Evolutionary conservation across 1,284 basidiomycete species (phyloP).

Genomic region (Phlebopus sp.): DNA sequence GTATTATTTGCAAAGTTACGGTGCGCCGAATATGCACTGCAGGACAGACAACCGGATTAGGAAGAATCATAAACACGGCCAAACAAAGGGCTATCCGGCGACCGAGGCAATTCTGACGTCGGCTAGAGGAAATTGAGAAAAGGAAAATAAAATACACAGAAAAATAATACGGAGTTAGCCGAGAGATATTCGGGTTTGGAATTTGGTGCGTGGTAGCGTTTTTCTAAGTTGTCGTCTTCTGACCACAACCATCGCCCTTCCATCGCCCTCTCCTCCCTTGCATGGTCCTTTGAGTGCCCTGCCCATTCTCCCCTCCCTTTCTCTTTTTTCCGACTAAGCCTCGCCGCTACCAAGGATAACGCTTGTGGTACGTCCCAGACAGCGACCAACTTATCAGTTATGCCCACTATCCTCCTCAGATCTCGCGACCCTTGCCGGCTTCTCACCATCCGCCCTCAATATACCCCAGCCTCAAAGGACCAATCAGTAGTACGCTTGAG

Average conservation of each 20-base stretch:
- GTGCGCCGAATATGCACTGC: no score
- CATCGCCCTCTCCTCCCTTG: constrained; percentile 21
- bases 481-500: constrained; percentile 60
- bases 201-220: constrained; percentile 15
- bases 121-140: constrained; percentile 29
- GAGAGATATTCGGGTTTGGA: constrained; percentile 20
- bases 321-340: constrained; percentile 36
- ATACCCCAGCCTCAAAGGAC: constrained; percentile 32
- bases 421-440: constrained; percentile 96
- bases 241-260: constrained; percentile 23
- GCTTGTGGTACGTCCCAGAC: constrained; percentile 56
- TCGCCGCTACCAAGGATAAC: constrained; percentile 74
- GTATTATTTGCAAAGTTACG: no score
- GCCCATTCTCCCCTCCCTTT: constrained; percentile 35
- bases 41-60: constrained; percentile 9
- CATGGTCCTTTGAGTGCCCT: constrained; percentile 41
- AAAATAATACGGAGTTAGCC: constrained; percentile 23
- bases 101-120: constrained; percentile 18
- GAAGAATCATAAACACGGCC: not conserved
- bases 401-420: constrained; percentile 38
- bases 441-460: constrained; percentile 50
- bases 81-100: constrained; percentile 16
- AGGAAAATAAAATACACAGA: constrained; percentile 7
- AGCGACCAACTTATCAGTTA: constrained; percentile 8
- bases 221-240: constrained; percentile 31